These are phyloP conservation scores for Letharia lupina DNA, from an alignment of 495 filamentous ascomycete species.

Conservation along the genomic window DNA sequence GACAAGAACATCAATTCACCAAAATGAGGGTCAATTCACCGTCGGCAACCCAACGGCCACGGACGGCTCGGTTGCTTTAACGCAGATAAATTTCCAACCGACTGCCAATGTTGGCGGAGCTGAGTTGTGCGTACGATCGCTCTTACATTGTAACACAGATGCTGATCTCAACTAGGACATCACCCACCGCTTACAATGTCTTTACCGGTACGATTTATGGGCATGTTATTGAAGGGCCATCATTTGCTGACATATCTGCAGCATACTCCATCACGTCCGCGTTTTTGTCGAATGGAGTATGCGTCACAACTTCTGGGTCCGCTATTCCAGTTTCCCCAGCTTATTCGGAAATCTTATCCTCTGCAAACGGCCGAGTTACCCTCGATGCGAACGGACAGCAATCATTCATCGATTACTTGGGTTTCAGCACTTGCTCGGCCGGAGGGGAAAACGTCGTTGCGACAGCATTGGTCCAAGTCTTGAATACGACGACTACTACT, in stretches of 20 bases:
- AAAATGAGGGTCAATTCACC: slow-evolving; percentile 20
- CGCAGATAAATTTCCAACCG: slow-evolving; percentile 19
- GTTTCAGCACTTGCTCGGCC: slow-evolving; percentile 20
- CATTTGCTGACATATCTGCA: slow-evolving; percentile 1
- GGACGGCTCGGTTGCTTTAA: slow-evolving; percentile 12
- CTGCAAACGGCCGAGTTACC: slow-evolving; percentile 19
- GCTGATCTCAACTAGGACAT: slow-evolving; percentile 18
- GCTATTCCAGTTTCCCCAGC: slow-evolving; percentile 14
- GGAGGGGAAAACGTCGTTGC: slow-evolving; percentile 17
- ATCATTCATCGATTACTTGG: slow-evolving; percentile 20
- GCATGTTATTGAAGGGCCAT: not conserved
- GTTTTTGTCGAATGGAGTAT: slow-evolving; percentile 14
- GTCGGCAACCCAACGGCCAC: slow-evolving; percentile 15
- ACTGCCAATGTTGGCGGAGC: slow-evolving; percentile 21
- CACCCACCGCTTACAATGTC: slow-evolving; percentile 27
- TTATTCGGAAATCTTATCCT: slow-evolving; percentile 21
- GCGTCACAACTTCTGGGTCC: slow-evolving; percentile 17
- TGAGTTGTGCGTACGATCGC: slow-evolving; percentile 18
- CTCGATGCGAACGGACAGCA: slow-evolving; percentile 21
- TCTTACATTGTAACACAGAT: too few relatives aligned
- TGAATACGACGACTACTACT: slow-evolving; percentile 19
- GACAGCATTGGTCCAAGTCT: slow-evolving; percentile 19
- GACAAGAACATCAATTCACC: slow-evolving; percentile 22
- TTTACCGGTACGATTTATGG: slow-evolving; percentile 17
- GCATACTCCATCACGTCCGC: slow-evolving; percentile 22